These are phyloP conservation scores for Acorus calamus DNA, from an alignment of 106 monocot species.

Conservation along the genomic window DNA sequence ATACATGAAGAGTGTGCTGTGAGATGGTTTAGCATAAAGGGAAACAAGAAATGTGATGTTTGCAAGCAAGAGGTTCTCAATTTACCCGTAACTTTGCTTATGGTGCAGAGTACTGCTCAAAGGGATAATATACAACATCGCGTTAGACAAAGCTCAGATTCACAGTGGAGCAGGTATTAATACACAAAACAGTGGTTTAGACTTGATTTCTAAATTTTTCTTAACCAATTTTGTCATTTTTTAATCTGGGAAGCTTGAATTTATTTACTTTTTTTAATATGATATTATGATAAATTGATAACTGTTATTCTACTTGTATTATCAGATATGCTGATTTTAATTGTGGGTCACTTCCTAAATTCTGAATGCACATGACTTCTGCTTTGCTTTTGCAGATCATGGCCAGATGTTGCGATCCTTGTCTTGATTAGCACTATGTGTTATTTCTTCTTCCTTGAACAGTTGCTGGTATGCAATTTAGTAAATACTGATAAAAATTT, in stretches of 20 bases:
- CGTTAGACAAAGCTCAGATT: slow-evolving; percentile 7
- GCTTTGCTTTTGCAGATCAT: slow-evolving; percentile 13
- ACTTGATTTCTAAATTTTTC: neutral
- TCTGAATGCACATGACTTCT: too few species aligned
- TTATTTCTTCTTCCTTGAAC: slow-evolving; percentile 60
- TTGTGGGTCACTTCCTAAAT: too few species aligned
- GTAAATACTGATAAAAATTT: too few species aligned
- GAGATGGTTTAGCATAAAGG: slow-evolving; percentile 49
- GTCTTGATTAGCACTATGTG: slow-evolving; percentile 40
- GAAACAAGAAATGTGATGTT: slow-evolving; percentile 42
- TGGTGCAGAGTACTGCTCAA: slow-evolving; percentile 26
- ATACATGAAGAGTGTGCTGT: slow-evolving; percentile 47
- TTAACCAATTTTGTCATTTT: neutral
- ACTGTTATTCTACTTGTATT: too few species aligned
- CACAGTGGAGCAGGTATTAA: slow-evolving; percentile 9
- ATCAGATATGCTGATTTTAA: too few species aligned
- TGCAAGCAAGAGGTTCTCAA: slow-evolving; percentile 45
- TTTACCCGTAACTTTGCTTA: slow-evolving; percentile 38
- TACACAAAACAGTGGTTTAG: neutral
- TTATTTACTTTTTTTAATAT: neutral
- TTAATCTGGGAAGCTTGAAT: neutral
- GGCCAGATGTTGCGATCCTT: slow-evolving; percentile 33
- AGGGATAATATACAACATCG: slow-evolving; percentile 7
- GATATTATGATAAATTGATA: too few species aligned
- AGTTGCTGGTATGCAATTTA: slow-evolving; percentile 30